These are phyloP conservation scores for Paraurostyla sp. DNA, from an alignment of 73 alveolate species.

Conservation along the genomic window DNA sequence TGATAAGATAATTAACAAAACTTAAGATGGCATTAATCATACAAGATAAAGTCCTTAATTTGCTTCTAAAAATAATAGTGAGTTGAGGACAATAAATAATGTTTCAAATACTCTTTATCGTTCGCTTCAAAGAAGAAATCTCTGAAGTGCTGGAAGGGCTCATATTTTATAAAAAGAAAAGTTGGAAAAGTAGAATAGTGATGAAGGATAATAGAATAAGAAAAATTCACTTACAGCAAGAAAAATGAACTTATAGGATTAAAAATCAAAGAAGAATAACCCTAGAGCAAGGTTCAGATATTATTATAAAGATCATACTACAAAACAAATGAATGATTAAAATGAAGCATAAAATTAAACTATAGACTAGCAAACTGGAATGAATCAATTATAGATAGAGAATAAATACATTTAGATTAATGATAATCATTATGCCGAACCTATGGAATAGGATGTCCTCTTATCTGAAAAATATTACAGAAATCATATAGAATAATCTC, in stretches of 20 bases:
- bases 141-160: too few species aligned
- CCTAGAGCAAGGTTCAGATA: slow-evolving; percentile 7
- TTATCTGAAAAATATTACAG: neutral
- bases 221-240: neutral
- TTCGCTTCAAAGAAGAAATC: too few species aligned
- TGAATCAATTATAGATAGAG: neutral
- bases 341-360: too few species aligned
- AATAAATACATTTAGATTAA: neutral
- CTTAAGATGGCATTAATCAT: too few species aligned
- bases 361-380: neutral
- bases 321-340: neutral
- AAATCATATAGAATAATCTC: neutral
- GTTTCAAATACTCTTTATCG: too few species aligned
- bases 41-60: too few species aligned
- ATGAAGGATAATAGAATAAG: too few species aligned
- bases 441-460: neutral
- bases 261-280: neutral
- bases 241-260: neutral
- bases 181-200: too few species aligned
- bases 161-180: too few species aligned
- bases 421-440: too few species aligned
- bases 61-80: too few species aligned
- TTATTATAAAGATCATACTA: neutral
- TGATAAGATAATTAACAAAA: neutral
- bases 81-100: too few species aligned